Conservation (phyloP, 495 filamentous ascomycete species). For the Aspergillus olivimuriae region DNA sequence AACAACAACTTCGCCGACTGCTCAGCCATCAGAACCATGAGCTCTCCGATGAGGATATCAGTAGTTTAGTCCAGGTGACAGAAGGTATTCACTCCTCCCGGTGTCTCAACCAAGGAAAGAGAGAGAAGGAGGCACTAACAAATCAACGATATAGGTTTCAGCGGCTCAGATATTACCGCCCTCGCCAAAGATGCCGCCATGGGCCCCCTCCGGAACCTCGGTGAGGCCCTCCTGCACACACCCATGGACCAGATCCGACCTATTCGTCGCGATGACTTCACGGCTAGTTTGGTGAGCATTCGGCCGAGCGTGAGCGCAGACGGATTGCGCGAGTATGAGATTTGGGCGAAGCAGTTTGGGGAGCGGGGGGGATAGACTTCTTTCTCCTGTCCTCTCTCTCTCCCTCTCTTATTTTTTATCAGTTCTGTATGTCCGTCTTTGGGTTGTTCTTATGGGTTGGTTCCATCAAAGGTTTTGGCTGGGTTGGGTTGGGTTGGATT, state of each 20-base stretch:
- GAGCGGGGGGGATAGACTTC: constrained; percentile 68
- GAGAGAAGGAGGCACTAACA: no score
- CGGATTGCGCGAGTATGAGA: constrained; percentile 80
- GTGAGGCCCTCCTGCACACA: constrained; percentile 83
- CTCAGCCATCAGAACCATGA: constrained; percentile 83
- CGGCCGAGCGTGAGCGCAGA: constrained; percentile 83
- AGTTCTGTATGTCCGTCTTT: not conserved
- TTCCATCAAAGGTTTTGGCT: not conserved
- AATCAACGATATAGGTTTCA: no score
- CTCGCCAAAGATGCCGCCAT: constrained; percentile 97
- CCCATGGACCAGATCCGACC: constrained; percentile 89
- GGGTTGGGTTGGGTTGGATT: not conserved
- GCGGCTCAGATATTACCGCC: constrained; percentile 94
- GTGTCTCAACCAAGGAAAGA: no score
- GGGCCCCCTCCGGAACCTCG: constrained; percentile 88
- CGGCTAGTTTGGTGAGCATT: constrained; percentile 78
- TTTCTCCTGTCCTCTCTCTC: not conserved
- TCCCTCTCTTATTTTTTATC: constrained; percentile 1
- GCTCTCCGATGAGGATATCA: constrained; percentile 67
- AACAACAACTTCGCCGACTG: constrained; percentile 67
- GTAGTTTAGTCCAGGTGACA: constrained; percentile 70
- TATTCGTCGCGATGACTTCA: constrained; percentile 78
- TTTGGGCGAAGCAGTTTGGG: constrained; percentile 91
- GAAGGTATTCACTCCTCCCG: no score
- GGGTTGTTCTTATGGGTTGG: not conserved